A percentile compares a stretch with the other conserved stretches of the same genome.
phyloP scores from a whole-genome alignment of 108 stramenopile genomes.

The Mediolabrus comicus region DNA sequence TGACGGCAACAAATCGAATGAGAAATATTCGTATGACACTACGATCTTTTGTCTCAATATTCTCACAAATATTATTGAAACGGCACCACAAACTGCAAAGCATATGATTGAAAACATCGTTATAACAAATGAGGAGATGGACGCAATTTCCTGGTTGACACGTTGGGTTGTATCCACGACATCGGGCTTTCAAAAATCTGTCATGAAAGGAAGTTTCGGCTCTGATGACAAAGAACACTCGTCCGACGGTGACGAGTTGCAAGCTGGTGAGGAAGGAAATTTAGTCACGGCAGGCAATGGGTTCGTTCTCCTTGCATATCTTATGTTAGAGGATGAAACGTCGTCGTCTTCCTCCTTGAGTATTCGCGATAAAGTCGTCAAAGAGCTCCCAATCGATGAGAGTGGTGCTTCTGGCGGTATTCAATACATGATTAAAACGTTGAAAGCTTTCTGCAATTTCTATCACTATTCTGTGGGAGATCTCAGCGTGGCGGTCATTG shows the following conservation, averaged over 20 bases:
- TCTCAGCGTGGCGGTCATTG: conserved; percentile 76
- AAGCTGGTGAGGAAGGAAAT: conserved; percentile 65
- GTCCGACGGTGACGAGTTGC: conserved; percentile 28
- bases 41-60: conserved; percentile 75
- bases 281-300: conserved; percentile 82
- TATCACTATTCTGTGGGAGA: conserved; percentile 80
- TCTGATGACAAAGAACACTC: neutral
- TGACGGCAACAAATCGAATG: conserved; percentile 15
- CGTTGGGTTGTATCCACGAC: conserved; percentile 67
- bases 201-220: conserved; percentile 61
- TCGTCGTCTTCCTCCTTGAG: conserved; percentile 1
- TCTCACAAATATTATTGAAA: conserved; percentile 74
- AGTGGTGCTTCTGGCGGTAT: conserved; percentile 46
- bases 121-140: neutral
- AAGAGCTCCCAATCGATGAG: conserved; percentile 52
- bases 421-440: conserved; percentile 67
- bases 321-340: conserved; percentile 51
- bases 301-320: conserved; percentile 74
- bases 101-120: conserved; percentile 14
- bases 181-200: conserved; percentile 51
- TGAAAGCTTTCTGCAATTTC: conserved; percentile 85
- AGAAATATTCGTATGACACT: conserved; percentile 54
- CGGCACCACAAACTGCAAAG: conserved; percentile 30
- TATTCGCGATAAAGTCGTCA: conserved; percentile 50
- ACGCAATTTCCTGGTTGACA: conserved; percentile 58